phyloP scores from a whole-genome alignment of 2,329 filamentous ascomycete genomes.

The Mycosphaerella arachidis region DNA sequence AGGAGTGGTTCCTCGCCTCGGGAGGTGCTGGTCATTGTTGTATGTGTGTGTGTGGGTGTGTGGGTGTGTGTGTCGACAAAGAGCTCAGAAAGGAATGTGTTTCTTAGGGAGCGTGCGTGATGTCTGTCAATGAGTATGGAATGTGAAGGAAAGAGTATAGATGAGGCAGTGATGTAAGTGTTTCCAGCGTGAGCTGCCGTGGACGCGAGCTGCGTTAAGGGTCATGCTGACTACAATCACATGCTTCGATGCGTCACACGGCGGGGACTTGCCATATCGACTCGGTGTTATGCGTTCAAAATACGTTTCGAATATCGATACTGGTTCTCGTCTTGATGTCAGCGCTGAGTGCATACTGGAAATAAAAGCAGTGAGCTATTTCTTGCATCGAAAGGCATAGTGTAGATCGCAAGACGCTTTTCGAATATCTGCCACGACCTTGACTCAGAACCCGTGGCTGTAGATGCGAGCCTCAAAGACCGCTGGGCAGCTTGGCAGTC shows the following conservation, averaged over 20 bases:
- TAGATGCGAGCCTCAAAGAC: too few species aligned
- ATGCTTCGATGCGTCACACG: not conserved
- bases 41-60: not conserved
- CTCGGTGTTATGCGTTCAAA: too few species aligned
- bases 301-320: too few species aligned
- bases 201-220: not conserved
- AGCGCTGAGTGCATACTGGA: too few species aligned
- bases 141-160: not conserved
- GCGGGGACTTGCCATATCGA: not conserved
- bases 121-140: too few species aligned
- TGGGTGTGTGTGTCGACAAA: not conserved
- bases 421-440: too few species aligned
- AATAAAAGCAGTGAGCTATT: too few species aligned
- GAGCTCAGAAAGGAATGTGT: not conserved
- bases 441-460: too few species aligned
- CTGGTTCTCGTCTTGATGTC: too few species aligned
- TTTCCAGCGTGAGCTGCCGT: not conserved
- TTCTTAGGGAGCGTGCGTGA: not conserved
- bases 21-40: constrained; percentile 27
- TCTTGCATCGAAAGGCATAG: too few species aligned
- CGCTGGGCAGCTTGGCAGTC: too few species aligned
- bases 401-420: too few species aligned
- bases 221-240: not conserved
- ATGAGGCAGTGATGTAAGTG: not conserved
- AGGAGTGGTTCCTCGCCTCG: constrained; percentile 48